Conservation (phyloP, 768 basidiomycete species). For the Hygrophorus pudorinus region DNA sequence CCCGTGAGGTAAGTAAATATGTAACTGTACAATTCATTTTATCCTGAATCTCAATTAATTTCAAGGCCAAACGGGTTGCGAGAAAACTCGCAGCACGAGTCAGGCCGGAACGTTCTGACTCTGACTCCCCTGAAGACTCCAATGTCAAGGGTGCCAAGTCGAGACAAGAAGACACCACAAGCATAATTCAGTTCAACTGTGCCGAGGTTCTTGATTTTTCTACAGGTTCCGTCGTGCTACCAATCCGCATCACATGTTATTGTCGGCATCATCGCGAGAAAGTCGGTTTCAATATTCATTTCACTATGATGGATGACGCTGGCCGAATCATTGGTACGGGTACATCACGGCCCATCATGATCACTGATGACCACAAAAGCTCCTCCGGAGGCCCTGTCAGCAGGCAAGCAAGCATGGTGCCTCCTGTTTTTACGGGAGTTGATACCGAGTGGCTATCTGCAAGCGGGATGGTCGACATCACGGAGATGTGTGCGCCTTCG, state of each 20-base stretch:
- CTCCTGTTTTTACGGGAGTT: constrained; percentile 14
- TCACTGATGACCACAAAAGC: constrained; percentile 98
- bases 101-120: constrained; percentile 66
- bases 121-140: constrained; percentile 52
- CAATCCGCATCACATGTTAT: constrained; percentile 94
- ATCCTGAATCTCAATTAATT: no score
- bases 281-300: constrained; percentile 84
- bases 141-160: constrained; percentile 31
- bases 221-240: constrained; percentile 79
- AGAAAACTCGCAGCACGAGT: constrained; percentile 83
- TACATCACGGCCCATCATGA: constrained; percentile 87
- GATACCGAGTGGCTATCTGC: constrained; percentile 14
- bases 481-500: constrained; percentile 19
- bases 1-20: constrained; percentile 56
- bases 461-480: constrained; percentile 10
- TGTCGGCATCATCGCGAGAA: constrained; percentile 98
- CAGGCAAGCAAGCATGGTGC: constrained; percentile 10
- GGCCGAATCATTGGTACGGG: constrained; percentile 79
- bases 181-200: constrained; percentile 95
- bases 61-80: constrained; percentile 75
- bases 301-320: constrained; percentile 70
- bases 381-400: constrained; percentile 12
- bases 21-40: background rate
- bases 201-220: constrained; percentile 83
- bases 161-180: constrained; percentile 56